Evolutionary conservation across 208 protist species (phyloP).

Genomic region (Leishmania guyanensis): DNA sequence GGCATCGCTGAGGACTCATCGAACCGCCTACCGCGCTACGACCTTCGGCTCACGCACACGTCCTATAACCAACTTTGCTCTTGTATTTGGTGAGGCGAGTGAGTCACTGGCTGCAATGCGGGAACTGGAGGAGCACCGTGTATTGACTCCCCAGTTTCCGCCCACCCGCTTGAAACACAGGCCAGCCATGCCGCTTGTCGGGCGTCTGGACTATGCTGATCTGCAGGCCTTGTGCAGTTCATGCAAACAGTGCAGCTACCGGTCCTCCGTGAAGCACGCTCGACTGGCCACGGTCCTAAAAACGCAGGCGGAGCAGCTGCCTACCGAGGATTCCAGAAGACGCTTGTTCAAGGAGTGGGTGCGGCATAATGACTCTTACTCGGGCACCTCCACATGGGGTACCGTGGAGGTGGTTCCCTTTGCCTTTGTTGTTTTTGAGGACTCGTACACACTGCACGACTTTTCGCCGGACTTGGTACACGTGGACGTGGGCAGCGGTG

Average conservation of each 20-base stretch:
- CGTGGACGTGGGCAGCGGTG: conserved; percentile 37
- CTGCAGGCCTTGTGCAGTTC: conserved; percentile 6
- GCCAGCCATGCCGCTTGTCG: conserved; percentile 8
- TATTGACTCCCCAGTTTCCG: neutral
- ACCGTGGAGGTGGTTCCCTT: conserved; percentile 4
- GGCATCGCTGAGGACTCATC: neutral
- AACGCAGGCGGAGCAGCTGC: neutral
- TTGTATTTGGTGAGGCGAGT: conserved; percentile 12
- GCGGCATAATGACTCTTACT: neutral
- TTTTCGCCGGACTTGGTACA: conserved; percentile 40
- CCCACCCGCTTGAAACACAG: neutral
- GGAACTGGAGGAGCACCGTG: conserved; percentile 16
- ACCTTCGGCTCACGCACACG: neutral
- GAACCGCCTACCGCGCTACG: neutral
- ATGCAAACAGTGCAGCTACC: conserved; percentile 12
- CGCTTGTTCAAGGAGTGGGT: conserved; percentile 15
- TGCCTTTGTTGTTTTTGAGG: neutral
- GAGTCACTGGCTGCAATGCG: conserved; percentile 11
- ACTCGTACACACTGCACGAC: conserved; percentile 8
- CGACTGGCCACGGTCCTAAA: neutral
- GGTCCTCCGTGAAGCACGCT: neutral
- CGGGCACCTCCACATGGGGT: neutral
- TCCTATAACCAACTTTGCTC: conserved; percentile 16
- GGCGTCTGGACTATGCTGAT: neutral
- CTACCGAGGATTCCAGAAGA: neutral